Base-by-base conservation (phyloP, 345 rosid genomes). In the Euphorbia tirucalli region DNA sequence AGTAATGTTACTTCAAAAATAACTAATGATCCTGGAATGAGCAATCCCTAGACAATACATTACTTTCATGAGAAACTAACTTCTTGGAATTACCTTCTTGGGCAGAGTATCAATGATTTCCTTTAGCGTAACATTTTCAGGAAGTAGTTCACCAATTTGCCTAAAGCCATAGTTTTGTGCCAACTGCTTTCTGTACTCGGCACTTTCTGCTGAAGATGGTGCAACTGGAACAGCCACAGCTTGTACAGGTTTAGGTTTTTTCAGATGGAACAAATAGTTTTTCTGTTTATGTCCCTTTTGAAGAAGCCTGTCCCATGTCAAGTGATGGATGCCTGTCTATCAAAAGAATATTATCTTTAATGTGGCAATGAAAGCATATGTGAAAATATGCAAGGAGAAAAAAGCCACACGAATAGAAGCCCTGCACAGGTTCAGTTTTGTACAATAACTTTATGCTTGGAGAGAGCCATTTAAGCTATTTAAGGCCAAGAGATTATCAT, bases 101-200 rank as follows among this genome's bases (percentile, higher is more conserved):
- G 97, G 99, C 69, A 94, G 91, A 46, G 97, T 87, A 74, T 88
- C 90, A 6, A 92, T 79, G 69, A 94, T 71, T 76, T 92, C 86
- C 86, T 82, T 94, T 68, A 92, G 78, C 1, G 89, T 89, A 70
- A 94, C 89, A 80, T 72, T 86, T 3, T 79, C 90, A 55, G 97
- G 97, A 80, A 92, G 93, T 19, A 87, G 89, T 80, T 90, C 90
- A 73, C 97, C 99, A 75, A 94, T 89, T 81, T 90, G 87, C 74
- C 66, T 81, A 78, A 94, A 92, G 35, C 99, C 99, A 79, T 90
- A 94, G 32, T 70, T 87, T 58, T 92, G 92, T 5, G 95, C 91
- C 64, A 89, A 72, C 75, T 88, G 83, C 37, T 88, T 83, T 79
- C 96, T 84, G 61, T 77, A 82, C 71, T 88, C 87, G 55, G 85